Evolutionary conservation across 345 rosid genomes (phyloP), one percentile per base, ranked within the genome.

Genomic region (Cochlearia excelsa): DNA sequence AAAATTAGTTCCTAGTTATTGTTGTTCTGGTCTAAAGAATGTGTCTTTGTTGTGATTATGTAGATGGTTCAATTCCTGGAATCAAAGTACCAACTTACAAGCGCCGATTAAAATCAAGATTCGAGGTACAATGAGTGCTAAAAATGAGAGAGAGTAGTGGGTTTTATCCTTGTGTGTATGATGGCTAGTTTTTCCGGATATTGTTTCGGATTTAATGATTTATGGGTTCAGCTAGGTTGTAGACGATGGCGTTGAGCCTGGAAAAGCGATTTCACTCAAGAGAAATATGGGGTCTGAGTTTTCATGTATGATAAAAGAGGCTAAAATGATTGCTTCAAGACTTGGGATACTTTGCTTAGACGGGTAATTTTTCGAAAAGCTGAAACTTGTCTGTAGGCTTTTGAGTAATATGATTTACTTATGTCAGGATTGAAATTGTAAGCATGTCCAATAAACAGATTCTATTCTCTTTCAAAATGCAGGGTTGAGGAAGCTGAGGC

Each of bases 401-500:
- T 38, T 31, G 42, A 52, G 49, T 30, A 16, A 51, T 45, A 35
- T 29, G 1, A 9, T 59, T 11, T 51, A 7, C 26, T 41, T 66
- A 8, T 67, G 58, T 31, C 2, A 40, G 7, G 33, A 37, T 30
- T 58, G 7, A 16, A 4, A 4, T 5, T 42, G 23, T 51, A 46
- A 39, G 26, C 61, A 26, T 60, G 28, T 45, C 33, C 6, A 5
- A 28, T 9, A n/a, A 26, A n/a, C 30, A n/a, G 2, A 45, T 46
- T 47, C 1, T 27, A 27, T 47, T 31, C 66, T 59, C 42, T 51
- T 54, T 51, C 57, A 48, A 51, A n/a, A 39, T 68, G 68, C 79
- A 87, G 95, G 71, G 68, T 89, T 47, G 99, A 89, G 78, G 99
- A 93, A 71, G 97, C 87, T 67, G 99, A 93, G 74, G 95, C 97